Evolutionary conservation across 116 monocot genomes (phyloP).

Genomic region (Zostera marina): DNA sequence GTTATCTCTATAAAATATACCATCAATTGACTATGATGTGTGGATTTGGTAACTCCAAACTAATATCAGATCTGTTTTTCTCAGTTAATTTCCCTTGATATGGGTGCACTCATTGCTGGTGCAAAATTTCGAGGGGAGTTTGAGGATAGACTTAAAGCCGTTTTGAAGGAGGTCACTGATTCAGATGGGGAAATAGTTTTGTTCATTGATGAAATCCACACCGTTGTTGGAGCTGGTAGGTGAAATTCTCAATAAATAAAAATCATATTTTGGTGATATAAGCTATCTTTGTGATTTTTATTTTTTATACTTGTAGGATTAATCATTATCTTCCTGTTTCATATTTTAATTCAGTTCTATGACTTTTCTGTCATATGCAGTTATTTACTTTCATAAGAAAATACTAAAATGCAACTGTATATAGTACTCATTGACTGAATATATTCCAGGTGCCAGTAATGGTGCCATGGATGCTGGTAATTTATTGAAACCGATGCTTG

Average conservation of each 20-base stretch:
- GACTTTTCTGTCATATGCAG: background rate
- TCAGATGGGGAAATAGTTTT: constrained; percentile 63
- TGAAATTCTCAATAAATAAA: no score
- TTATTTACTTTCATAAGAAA: background rate
- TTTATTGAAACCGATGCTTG: constrained; percentile 95
- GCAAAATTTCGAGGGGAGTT: constrained; percentile 93
- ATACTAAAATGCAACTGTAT: background rate
- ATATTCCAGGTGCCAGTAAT: constrained; percentile 67
- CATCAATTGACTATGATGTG: background rate
- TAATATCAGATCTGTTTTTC: constrained; percentile 1
- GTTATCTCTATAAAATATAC: no score
- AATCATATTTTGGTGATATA: no score
- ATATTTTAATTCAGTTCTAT: no score
- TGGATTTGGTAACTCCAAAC: background rate
- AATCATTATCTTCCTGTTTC: no score
- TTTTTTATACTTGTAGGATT: no score
- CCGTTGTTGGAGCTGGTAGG: constrained; percentile 98
- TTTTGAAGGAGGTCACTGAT: constrained; percentile 30
- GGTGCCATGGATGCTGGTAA: constrained; percentile 99
- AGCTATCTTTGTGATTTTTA: no score
- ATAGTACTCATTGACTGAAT: background rate
- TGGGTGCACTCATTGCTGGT: constrained; percentile 96
- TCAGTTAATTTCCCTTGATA: constrained; percentile 92
- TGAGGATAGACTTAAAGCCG: constrained; percentile 31
- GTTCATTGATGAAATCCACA: constrained; percentile 99